phyloP scores from a whole-genome alignment of 108 stramenopile species.

The Nitzschia sp. region DNA sequence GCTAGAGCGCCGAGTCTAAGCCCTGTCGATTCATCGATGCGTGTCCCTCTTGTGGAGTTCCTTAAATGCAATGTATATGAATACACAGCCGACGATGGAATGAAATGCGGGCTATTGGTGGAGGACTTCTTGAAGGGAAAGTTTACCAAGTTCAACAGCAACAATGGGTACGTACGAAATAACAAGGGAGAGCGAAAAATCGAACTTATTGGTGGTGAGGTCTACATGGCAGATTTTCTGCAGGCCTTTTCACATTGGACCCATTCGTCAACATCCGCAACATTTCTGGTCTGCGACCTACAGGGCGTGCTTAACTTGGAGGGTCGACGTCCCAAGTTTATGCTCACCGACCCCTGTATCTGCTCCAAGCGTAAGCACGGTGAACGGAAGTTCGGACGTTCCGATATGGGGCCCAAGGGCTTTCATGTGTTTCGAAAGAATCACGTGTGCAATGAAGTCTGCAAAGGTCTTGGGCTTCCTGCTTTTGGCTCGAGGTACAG shows the following conservation, averaged over 20 bases:
- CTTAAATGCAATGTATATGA: constrained; percentile 54
- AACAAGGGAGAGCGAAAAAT: neutral
- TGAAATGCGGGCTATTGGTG: constrained; percentile 39
- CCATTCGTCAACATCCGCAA: constrained; percentile 42
- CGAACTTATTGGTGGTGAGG: neutral
- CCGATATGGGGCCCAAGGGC: constrained; percentile 58
- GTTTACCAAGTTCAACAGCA: constrained; percentile 53
- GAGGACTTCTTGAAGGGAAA: constrained; percentile 53
- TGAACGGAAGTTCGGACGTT: constrained; percentile 38
- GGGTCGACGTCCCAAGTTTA: constrained; percentile 48
- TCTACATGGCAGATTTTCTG: constrained; percentile 48
- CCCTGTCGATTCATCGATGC: constrained; percentile 7
- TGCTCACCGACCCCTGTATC: constrained; percentile 66
- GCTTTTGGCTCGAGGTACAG: neutral
- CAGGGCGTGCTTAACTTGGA: constrained; percentile 60
- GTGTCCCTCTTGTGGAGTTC: constrained; percentile 33
- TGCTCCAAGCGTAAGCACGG: constrained; percentile 37
- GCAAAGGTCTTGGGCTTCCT: constrained; percentile 31
- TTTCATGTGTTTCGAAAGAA: constrained; percentile 49
- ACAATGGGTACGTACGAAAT: constrained; percentile 31
- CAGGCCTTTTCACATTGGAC: constrained; percentile 58
- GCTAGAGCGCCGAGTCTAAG: constrained; percentile 24
- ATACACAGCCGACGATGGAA: constrained; percentile 26
- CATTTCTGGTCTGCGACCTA: constrained; percentile 55
- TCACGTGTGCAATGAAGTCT: constrained; percentile 53